These are phyloP conservation scores for Coffea canephora DNA, from an alignment of 257 asterid genomes.

Conservation along the genomic window DNA sequence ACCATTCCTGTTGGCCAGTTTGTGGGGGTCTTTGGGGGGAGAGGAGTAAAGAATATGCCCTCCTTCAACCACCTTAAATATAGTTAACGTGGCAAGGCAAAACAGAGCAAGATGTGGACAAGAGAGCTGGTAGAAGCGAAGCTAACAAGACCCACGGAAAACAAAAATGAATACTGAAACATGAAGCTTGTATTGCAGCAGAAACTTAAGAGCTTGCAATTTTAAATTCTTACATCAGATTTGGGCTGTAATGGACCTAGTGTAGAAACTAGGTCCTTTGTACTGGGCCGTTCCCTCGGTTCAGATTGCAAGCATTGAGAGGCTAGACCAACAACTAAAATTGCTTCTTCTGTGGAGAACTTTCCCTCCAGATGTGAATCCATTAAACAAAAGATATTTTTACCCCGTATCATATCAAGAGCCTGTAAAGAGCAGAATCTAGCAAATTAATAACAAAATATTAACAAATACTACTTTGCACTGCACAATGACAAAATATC, in stretches of 20 bases:
- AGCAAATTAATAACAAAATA: neutral
- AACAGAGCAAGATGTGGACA: too few relatives aligned
- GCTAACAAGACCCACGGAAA: neutral
- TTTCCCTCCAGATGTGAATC: slow-evolving; percentile 91
- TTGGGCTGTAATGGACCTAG: slow-evolving; percentile 70
- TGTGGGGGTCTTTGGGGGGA: too few relatives aligned
- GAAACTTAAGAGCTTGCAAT: too few relatives aligned
- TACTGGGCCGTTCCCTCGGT: slow-evolving; percentile 88
- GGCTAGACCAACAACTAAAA: slow-evolving; percentile 73
- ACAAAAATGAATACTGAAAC: neutral
- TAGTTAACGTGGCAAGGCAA: neutral
- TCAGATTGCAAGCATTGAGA: slow-evolving; percentile 82
- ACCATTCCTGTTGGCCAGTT: neutral
- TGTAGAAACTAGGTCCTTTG: slow-evolving; percentile 70
- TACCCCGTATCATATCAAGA: slow-evolving; percentile 86
- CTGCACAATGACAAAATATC: neutral
- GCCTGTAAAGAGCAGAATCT: slow-evolving; percentile 48
- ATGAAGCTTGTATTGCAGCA: neutral
- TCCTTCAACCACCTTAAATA: neutral
- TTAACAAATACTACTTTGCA: neutral
- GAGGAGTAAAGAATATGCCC: neutral
- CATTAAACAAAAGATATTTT: slow-evolving; percentile 72
- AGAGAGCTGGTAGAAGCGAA: neutral
- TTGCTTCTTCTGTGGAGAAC: slow-evolving; percentile 82
- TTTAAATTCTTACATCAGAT: slow-evolving; percentile 51